A percentile compares a stretch with the other conserved stretches of the same genome.
Evolutionary conservation across 768 basidiomycete genomes (phyloP).

Genomic region (Auricularia cornea): DNA sequence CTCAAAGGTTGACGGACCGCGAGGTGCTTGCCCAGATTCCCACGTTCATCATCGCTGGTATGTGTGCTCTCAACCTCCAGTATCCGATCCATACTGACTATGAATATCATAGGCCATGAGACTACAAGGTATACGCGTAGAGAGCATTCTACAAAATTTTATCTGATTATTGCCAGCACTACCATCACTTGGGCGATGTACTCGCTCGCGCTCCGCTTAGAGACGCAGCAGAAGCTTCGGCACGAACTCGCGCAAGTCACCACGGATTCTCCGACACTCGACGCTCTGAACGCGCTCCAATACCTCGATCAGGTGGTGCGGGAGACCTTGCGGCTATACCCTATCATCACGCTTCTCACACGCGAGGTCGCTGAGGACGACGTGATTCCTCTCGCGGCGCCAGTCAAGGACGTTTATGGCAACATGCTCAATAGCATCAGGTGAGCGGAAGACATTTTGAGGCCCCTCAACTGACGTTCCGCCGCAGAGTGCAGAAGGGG

Average conservation of each 20-base stretch:
- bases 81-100: too few relatives aligned
- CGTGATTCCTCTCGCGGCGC: conserved; percentile 37
- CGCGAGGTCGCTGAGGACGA: conserved; percentile 21
- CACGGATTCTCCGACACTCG: conserved; percentile 18
- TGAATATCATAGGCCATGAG: neutral
- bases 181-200: conserved; percentile 28
- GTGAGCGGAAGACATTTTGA: too few relatives aligned
- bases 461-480: too few relatives aligned
- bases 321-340: conserved; percentile 20
- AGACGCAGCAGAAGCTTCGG: conserved; percentile 26
- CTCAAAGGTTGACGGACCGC: conserved; percentile 48
- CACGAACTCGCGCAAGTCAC: conserved; percentile 22
- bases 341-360: conserved; percentile 15
- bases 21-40: conserved; percentile 56
- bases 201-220: conserved; percentile 20
- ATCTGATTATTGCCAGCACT: conserved; percentile 19
- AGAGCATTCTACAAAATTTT: too few relatives aligned
- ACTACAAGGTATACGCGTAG: conserved; percentile 20
- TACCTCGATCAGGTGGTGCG: conserved; percentile 27
- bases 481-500: too few relatives aligned
- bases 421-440: conserved; percentile 7
- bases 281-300: conserved; percentile 21
- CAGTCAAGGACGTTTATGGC: conserved; percentile 21
- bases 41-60: neutral
- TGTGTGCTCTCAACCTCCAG: too few relatives aligned